Evolutionary conservation across 768 basidiomycete genomes (phyloP).

Genomic region (Pleurotus tuoliensis): DNA sequence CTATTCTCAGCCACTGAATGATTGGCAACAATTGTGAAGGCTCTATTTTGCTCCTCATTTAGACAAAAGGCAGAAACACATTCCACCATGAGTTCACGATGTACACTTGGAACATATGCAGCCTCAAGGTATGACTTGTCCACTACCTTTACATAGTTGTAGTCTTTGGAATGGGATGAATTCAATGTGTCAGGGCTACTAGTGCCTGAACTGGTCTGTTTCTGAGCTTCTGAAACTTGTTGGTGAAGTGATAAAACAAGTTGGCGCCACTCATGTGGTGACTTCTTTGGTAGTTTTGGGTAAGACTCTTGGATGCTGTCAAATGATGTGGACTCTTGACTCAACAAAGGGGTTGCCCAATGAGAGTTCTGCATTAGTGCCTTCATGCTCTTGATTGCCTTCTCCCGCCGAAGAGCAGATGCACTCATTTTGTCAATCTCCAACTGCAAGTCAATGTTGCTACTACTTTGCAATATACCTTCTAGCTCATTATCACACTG

Average conservation of each 20-base stretch:
- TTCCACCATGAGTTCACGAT: not conserved
- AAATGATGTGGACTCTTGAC: not conserved
- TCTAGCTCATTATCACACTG: too few relatives aligned
- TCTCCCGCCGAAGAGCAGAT: too few relatives aligned
- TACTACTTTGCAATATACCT: too few relatives aligned
- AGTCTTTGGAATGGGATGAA: too few relatives aligned
- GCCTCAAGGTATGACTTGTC: conserved; percentile 21
- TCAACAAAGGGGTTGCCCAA: not conserved
- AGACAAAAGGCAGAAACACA: conserved; percentile 12
- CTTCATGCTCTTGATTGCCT: not conserved
- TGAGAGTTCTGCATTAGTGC: not conserved
- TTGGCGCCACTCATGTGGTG: not conserved
- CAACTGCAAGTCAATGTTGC: too few relatives aligned
- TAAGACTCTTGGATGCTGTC: not conserved
- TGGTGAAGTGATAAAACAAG: conserved; percentile 4
- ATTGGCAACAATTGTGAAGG: conserved; percentile 25
- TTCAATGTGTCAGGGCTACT: too few relatives aligned
- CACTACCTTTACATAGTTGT: conserved; percentile 11
- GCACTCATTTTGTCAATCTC: too few relatives aligned
- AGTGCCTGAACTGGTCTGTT: too few relatives aligned
- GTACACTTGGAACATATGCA: conserved; percentile 3
- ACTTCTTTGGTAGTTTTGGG: not conserved
- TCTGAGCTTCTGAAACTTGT: too few relatives aligned
- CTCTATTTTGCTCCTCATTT: conserved; percentile 27
- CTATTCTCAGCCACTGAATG: conserved; percentile 13